These are phyloP conservation scores for Kwoniella dendrophila DNA, from an alignment of 768 basidiomycete genomes.

Conservation along the genomic window DNA sequence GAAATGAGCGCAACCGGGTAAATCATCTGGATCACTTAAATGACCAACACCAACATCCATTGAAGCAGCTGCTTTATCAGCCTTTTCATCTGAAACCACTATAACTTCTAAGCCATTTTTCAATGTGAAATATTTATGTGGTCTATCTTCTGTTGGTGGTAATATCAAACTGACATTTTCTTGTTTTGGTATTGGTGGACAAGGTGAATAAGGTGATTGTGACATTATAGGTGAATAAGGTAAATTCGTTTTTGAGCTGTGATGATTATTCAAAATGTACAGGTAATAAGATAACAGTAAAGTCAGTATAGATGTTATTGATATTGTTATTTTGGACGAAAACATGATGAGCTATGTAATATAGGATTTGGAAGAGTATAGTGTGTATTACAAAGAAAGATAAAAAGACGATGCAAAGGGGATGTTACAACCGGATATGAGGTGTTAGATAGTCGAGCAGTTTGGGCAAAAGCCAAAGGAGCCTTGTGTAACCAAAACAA, in stretches of 20 bases:
- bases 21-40: conserved; percentile 76
- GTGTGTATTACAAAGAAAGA: too few species aligned
- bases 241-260: conserved; percentile 11
- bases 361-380: too few species aligned
- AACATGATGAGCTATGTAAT: not conserved
- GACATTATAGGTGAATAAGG: conserved; percentile 18
- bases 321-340: too few species aligned
- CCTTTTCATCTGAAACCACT: conserved; percentile 76
- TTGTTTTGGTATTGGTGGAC: conserved; percentile 40
- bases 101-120: conserved; percentile 85
- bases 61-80: conserved; percentile 93
- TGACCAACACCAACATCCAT: conserved; percentile 94
- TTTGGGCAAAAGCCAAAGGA: too few species aligned
- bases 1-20: conserved; percentile 58
- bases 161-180: conserved; percentile 45
- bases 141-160: conserved; percentile 51
- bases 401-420: too few species aligned
- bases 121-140: conserved; percentile 69
- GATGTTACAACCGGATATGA: too few species aligned
- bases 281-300: not conserved
- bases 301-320: not conserved
- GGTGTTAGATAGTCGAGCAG: too few species aligned
- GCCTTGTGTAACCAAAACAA: too few species aligned
- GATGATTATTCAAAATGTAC: not conserved
- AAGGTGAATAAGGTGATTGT: conserved; percentile 35